Base-by-base conservation (phyloP, 306 rosid species). In the Dalbergia cochinchinensis region DNA sequence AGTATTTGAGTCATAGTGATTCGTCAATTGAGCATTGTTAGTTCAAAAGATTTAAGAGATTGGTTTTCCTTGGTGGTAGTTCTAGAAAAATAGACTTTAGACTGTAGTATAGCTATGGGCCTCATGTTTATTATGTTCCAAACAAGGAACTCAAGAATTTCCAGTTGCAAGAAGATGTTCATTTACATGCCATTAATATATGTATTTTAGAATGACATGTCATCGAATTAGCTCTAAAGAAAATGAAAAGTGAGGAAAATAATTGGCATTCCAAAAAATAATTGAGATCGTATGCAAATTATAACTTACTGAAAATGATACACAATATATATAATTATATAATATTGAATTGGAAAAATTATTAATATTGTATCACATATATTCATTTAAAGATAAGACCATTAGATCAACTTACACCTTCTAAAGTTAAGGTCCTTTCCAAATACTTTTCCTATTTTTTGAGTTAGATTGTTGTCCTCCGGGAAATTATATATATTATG, bases 1-100 rank as follows among this genome's bases (percentile, higher is more conserved):
- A 9, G 72, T 55, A 35, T 64, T 39, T 26, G 18, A 18, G 44
- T 20, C 19, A 6, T 50, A 48, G 67, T 47, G 37, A 60, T 63
- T 67, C 19, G 44, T 83, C 48, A 35, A 33, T 26, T 20, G 76
- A 76, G 76, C 76, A 64, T 63, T 76, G 71, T 73, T 19, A 51
- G 63, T 63, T 79, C 64, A 80, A 69, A 77, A 79, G 57, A 45
- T 20, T 3, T 45, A 71, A 74, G 13, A 66, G 76, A 45, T 72
- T 73, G 55, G 53, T 54, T 50, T 65, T 5, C 59, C 65, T 14
- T 44, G 0, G 16, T 63, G 8, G 35, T n/a, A 55, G 44, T 59
- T 16, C 6, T 58, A 31, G 72, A 58, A 45, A 45, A 50, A 55
- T 73, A 53, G 6, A n/a, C 59, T 53, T 53, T 53, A 14, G 20